Percentiles rank a stretch among this genome's conserved stretches.
Evolutionary conservation across 2,329 filamentous ascomycete species (phyloP).

Genomic region (Emergomyces orientalis): DNA sequence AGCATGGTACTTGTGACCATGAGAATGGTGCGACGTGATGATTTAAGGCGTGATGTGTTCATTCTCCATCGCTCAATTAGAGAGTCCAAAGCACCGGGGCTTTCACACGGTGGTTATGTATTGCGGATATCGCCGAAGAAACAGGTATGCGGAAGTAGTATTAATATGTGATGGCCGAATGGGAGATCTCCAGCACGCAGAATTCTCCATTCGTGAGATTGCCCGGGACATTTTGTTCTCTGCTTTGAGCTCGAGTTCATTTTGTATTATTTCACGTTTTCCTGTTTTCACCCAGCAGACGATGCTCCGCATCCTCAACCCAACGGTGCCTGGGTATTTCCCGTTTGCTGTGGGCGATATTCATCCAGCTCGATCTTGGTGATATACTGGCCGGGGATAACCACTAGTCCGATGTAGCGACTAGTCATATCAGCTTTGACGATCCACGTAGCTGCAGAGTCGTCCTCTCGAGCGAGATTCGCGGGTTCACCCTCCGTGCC

Average conservation of each 20-base stretch:
- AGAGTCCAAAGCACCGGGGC: not conserved
- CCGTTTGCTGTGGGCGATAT: not conserved
- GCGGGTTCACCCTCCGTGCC: slow-evolving; percentile 32
- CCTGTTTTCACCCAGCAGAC: not conserved
- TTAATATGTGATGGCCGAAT: not conserved
- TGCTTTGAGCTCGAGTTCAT: not conserved
- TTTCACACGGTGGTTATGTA: not conserved
- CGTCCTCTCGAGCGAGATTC: slow-evolving; percentile 23
- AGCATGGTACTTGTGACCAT: not conserved
- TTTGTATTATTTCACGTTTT: not conserved
- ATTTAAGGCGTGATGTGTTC: not conserved
- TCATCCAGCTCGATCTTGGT: slow-evolving; percentile 78
- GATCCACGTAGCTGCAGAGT: slow-evolving; percentile 21
- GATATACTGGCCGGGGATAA: slow-evolving; percentile 79
- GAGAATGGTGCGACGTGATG: not conserved
- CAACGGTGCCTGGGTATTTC: not conserved
- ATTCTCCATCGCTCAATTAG: not conserved
- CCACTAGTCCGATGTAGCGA: slow-evolving; percentile 78
- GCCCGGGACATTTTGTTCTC: not conserved
- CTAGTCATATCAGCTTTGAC: slow-evolving; percentile 66
- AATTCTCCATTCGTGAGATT: not conserved
- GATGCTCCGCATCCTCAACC: not conserved
- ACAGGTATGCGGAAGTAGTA: not conserved
- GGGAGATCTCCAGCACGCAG: not conserved
- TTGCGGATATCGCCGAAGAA: not conserved